These are phyloP conservation scores for Lentinus tigrinus DNA, from an alignment of 768 basidiomycete species.

Conservation along the genomic window DNA sequence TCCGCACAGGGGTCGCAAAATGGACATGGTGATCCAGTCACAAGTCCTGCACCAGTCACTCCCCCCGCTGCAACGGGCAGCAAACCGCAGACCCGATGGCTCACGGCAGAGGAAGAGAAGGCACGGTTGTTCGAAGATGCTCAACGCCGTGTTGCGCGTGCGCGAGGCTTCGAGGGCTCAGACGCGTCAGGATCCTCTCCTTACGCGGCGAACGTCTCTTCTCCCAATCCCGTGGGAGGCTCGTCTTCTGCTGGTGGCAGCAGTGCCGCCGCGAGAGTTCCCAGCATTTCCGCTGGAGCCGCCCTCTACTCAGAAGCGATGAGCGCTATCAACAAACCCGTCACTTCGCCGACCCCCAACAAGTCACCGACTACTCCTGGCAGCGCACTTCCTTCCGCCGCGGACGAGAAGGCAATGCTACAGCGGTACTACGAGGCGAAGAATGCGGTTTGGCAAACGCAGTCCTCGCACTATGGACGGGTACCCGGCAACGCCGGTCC, in stretches of 20 bases:
- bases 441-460: conserved; percentile 63
- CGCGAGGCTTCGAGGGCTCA: conserved; percentile 42
- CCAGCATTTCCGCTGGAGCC: conserved; percentile 38
- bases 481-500: conserved; percentile 32
- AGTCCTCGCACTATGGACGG: conserved; percentile 29
- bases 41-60: not conserved
- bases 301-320: conserved; percentile 47
- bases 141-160: conserved; percentile 59
- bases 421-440: conserved; percentile 70
- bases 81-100: conserved; percentile 43
- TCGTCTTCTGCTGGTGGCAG: conserved; percentile 20
- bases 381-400: conserved; percentile 45
- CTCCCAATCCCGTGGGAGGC: not conserved
- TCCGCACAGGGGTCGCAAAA: conserved; percentile 8
- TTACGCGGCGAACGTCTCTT: not conserved
- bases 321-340: conserved; percentile 33
- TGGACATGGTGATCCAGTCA: not conserved
- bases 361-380: not conserved
- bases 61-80: conserved; percentile 7
- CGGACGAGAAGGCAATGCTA: conserved; percentile 74
- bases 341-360: not conserved
- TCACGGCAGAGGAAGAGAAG: conserved; percentile 77
- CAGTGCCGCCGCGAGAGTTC: not conserved
- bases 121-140: conserved; percentile 66
- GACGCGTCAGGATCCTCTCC: not conserved